These are phyloP conservation scores for Mycosphaerella sp. DNA, from an alignment of 2,329 filamentous ascomycete genomes.

Conservation along the genomic window DNA sequence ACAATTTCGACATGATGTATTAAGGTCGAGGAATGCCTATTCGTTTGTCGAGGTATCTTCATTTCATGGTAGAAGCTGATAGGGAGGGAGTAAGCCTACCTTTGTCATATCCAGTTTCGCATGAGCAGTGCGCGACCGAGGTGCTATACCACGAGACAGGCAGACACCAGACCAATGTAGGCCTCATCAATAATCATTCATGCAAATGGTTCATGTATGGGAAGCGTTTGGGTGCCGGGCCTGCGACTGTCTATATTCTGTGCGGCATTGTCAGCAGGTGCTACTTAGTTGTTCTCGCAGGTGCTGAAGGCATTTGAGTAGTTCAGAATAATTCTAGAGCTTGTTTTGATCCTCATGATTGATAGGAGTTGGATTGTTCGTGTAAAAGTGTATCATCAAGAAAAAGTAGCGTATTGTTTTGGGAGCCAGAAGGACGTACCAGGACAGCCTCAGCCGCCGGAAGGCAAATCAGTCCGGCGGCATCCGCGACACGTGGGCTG, in stretches of 20 bases:
- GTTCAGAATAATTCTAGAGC: conserved; percentile 55
- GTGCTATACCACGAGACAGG: too few species aligned
- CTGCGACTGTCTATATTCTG: neutral
- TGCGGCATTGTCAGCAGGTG: neutral
- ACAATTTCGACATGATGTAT: conserved; percentile 57
- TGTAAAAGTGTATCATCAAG: conserved; percentile 31
- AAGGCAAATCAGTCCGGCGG: neutral
- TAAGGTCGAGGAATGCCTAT: conserved; percentile 64
- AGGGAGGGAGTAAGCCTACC: conserved; percentile 11
- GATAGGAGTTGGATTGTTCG: conserved; percentile 57
- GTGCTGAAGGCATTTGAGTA: neutral
- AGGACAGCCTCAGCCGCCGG: neutral
- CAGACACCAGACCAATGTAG: too few species aligned
- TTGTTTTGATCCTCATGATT: conserved; percentile 40
- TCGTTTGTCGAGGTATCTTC: conserved; percentile 56
- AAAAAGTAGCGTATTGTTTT: neutral
- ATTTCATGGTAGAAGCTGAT: conserved; percentile 29
- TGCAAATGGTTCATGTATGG: too few species aligned
- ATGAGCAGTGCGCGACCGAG: neutral
- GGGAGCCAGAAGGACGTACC: conserved; percentile 9
- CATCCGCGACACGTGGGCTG: neutral
- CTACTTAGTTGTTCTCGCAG: neutral
- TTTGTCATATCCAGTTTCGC: conserved; percentile 7
- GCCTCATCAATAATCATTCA: too few species aligned
- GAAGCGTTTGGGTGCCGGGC: too few species aligned